Percentiles rank a stretch among this genome's conserved stretches.
These are phyloP conservation scores for Pythium periplocum DNA, from an alignment of 352 stramenopile species.

Conservation along the genomic window DNA sequence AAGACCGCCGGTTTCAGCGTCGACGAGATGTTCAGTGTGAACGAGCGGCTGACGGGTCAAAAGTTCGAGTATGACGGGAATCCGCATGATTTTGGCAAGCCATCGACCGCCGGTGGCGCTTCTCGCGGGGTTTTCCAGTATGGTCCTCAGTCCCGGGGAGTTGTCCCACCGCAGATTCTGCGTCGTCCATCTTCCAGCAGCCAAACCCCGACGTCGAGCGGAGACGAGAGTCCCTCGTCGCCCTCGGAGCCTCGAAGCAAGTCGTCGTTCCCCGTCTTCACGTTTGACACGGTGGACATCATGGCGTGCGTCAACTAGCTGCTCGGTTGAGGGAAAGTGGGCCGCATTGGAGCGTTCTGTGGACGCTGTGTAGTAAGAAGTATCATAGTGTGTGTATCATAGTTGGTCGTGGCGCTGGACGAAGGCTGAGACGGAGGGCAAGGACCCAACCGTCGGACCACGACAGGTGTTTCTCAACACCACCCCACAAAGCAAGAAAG, in stretches of 20 bases:
- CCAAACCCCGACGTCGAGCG: too few species aligned
- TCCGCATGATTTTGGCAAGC: constrained; percentile 91
- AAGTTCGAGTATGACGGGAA: constrained; percentile 96
- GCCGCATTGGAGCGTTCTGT: not conserved
- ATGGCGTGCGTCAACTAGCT: constrained; percentile 81
- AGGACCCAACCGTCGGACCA: not conserved
- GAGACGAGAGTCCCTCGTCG: too few species aligned
- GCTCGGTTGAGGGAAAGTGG: not conserved
- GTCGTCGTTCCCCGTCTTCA: constrained; percentile 31
- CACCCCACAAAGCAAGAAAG: constrained; percentile 28
- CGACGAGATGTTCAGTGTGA: constrained; percentile 95
- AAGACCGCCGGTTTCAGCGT: constrained; percentile 80
- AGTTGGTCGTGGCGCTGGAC: constrained; percentile 16
- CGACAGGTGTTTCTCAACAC: constrained; percentile 87
- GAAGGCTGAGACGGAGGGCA: too few species aligned
- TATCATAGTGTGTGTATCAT: constrained; percentile 60
- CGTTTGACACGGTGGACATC: constrained; percentile 82
- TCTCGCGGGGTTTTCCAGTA: constrained; percentile 50
- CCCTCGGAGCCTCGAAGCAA: too few species aligned
- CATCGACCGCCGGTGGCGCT: constrained; percentile 10
- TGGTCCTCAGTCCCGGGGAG: constrained; percentile 27
- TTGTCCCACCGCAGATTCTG: constrained; percentile 42
- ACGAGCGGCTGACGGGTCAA: constrained; percentile 87
- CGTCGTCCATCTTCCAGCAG: constrained; percentile 16
- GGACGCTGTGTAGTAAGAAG: too few species aligned